Percentiles rank a stretch among this genome's conserved stretches.
These are phyloP conservation scores for Petunia secreta DNA, from an alignment of 257 asterid genomes.

Conservation along the genomic window DNA sequence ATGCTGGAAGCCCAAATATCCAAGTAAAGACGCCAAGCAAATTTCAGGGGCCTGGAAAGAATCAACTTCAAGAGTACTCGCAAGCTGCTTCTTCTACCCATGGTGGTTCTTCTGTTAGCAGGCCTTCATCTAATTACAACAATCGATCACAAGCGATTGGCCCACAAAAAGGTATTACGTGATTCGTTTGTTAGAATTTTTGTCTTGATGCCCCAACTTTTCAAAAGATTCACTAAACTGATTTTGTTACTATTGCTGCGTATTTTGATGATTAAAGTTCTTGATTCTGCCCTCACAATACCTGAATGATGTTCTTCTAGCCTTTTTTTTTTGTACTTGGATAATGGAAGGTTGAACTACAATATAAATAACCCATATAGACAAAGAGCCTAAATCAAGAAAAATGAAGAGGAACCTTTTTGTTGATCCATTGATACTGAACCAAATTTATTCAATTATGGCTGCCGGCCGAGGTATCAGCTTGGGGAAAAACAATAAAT, in stretches of 20 bases:
- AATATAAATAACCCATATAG: not conserved
- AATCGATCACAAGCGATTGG: slow-evolving; percentile 66
- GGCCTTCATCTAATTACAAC: slow-evolving; percentile 78
- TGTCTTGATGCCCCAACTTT: not conserved
- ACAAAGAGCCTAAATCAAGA: slow-evolving; percentile 10
- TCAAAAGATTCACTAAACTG: slow-evolving; percentile 2
- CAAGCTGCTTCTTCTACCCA: slow-evolving; percentile 50
- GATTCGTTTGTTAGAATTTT: not conserved
- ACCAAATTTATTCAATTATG: not conserved
- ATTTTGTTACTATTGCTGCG: slow-evolving; percentile 15
- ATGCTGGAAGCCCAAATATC: slow-evolving; percentile 44
- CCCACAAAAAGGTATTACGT: slow-evolving; percentile 60
- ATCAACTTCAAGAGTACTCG: slow-evolving; percentile 51
- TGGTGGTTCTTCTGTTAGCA: slow-evolving; percentile 54
- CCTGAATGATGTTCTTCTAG: slow-evolving; percentile 15
- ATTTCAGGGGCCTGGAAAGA: slow-evolving; percentile 55
- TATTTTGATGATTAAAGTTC: slow-evolving; percentile 23
- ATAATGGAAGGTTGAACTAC: not conserved
- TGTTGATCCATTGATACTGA: not conserved
- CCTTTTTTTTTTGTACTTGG: slow-evolving; percentile 3
- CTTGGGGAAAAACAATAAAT: not conserved
- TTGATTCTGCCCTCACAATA: slow-evolving; percentile 9
- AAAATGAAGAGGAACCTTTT: not conserved
- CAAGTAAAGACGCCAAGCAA: slow-evolving; percentile 53
- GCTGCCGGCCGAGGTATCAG: not conserved